Percentiles rank a stretch among this genome's conserved stretches.
These are phyloP conservation scores for Colletotrichum euphorbiae DNA, from an alignment of 2,329 filamentous ascomycete species.

Conservation along the genomic window DNA sequence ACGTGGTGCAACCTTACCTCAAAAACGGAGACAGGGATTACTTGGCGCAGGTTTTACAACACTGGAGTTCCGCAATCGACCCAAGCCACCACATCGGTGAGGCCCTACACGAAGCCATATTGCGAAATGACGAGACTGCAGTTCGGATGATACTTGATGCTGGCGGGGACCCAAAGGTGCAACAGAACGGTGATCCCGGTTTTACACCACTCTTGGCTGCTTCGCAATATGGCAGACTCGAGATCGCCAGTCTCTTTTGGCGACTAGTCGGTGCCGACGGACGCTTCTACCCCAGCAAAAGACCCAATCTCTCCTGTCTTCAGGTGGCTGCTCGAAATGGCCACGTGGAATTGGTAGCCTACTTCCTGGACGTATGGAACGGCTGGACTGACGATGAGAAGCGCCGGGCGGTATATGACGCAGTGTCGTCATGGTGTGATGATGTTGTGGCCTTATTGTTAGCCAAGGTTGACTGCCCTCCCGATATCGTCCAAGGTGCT, in stretches of 20 bases:
- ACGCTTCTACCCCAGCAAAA: slow-evolving; percentile 27
- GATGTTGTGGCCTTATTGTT: slow-evolving; percentile 23
- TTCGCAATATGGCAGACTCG: slow-evolving; percentile 26
- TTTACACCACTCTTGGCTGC: slow-evolving; percentile 28
- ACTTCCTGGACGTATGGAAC: slow-evolving; percentile 18
- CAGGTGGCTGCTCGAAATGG: slow-evolving; percentile 29
- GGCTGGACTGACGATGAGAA: slow-evolving; percentile 23
- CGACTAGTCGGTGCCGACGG: slow-evolving; percentile 20
- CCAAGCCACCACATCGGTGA: slow-evolving; percentile 20
- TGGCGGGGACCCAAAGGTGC: slow-evolving; percentile 11
- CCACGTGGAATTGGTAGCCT: slow-evolving; percentile 18
- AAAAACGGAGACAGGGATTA: slow-evolving; percentile 20
- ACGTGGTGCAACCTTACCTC: slow-evolving; percentile 22
- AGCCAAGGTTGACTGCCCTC: slow-evolving; percentile 8
- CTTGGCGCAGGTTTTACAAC: slow-evolving; percentile 23
- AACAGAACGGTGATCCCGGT: slow-evolving; percentile 1
- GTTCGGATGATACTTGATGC: slow-evolving; percentile 29
- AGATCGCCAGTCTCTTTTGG: slow-evolving; percentile 27
- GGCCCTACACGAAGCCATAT: slow-evolving; percentile 28
- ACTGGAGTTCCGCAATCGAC: slow-evolving; percentile 29
- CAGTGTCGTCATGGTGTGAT: slow-evolving; percentile 24
- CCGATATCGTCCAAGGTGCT: slow-evolving; percentile 21
- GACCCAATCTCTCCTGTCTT: slow-evolving; percentile 22
- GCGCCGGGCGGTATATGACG: slow-evolving; percentile 8
- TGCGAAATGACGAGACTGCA: slow-evolving; percentile 25